Evolutionary conservation across 768 basidiomycete genomes (phyloP).

Genomic region (Amanita muscaria): DNA sequence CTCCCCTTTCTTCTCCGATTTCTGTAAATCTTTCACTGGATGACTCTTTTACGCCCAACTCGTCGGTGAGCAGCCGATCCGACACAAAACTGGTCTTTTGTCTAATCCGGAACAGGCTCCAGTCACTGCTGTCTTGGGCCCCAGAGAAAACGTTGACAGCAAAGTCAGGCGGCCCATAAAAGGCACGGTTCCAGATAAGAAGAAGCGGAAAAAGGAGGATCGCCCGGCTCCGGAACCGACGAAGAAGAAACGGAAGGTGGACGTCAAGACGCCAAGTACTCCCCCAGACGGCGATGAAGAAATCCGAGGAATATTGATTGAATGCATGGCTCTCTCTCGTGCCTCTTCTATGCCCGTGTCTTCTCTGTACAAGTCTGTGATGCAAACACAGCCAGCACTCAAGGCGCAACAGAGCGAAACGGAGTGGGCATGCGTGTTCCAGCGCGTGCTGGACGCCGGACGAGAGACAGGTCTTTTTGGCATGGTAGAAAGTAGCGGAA

Average conservation of each 20-base stretch:
- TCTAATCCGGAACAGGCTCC: not conserved
- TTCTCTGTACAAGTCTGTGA: conserved; percentile 41
- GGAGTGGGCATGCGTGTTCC: conserved; percentile 45
- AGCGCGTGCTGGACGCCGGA: conserved; percentile 35
- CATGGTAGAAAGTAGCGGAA: conserved; percentile 58
- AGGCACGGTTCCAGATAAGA: conserved; percentile 2
- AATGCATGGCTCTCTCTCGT: conserved; percentile 63
- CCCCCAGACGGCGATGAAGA: conserved; percentile 36
- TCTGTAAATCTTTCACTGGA: not conserved
- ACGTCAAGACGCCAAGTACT: no score
- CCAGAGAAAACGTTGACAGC: conserved; percentile 10
- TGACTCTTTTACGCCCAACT: not conserved
- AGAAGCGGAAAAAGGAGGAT: conserved; percentile 12
- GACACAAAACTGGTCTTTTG: not conserved
- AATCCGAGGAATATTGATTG: conserved; percentile 59
- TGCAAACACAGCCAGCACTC: conserved; percentile 46
- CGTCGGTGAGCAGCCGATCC: conserved; percentile 6
- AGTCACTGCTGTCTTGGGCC: not conserved
- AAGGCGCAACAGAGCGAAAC: conserved; percentile 28
- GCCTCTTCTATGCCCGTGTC: conserved; percentile 56
- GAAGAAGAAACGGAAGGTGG: conserved; percentile 16
- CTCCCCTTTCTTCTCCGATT: conserved; percentile 16
- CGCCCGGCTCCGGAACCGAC: conserved; percentile 13
- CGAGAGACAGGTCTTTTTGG: conserved; percentile 56
- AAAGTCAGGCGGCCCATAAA: not conserved